These are phyloP conservation scores for Coemansia sp. DNA, from an alignment of 192 early-diverging fungal genomes.

Conservation along the genomic window DNA sequence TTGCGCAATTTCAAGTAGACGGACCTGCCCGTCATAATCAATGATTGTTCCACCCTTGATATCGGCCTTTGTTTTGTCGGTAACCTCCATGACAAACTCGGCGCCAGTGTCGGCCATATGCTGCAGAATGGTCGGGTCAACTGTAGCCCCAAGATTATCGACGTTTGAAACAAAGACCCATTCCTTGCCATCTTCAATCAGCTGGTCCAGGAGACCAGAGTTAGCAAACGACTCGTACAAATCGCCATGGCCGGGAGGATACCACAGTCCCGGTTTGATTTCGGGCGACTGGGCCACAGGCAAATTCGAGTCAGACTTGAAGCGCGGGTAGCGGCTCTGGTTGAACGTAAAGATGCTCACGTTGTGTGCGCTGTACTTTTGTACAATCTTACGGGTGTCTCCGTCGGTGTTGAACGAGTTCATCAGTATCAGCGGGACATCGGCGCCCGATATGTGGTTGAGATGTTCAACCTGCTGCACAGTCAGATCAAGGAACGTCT, in stretches of 20 bases:
- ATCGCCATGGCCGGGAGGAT: conserved; percentile 98
- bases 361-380: conserved; percentile 94
- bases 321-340: conserved; percentile 91
- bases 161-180: conserved; percentile 99
- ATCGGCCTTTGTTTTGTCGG: conserved; percentile 99
- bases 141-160: conserved; percentile 97
- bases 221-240: conserved; percentile 92
- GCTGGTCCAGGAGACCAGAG: conserved; percentile 90
- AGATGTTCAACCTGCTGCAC: conserved; percentile 99
- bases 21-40: conserved; percentile 92
- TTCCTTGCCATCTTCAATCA: conserved; percentile 94
- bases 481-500: conserved; percentile 98
- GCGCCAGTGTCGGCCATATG: conserved; percentile 85
- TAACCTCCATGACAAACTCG: conserved; percentile 99
- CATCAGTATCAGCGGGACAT: conserved; percentile 98
- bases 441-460: conserved; percentile 84
- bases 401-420: conserved; percentile 99
- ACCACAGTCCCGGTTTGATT: conserved; percentile 62
- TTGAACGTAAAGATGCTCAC: conserved; percentile 96
- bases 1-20: conserved; percentile 97
- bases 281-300: conserved; percentile 76
- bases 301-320: conserved; percentile 88
- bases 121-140: conserved; percentile 87
- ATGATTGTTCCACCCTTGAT: conserved; percentile 99
- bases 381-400: conserved; percentile 95